Evolutionary conservation across 176 grass and related monocot genomes (phyloP).

Genomic region (Saccharum officinarum): DNA sequence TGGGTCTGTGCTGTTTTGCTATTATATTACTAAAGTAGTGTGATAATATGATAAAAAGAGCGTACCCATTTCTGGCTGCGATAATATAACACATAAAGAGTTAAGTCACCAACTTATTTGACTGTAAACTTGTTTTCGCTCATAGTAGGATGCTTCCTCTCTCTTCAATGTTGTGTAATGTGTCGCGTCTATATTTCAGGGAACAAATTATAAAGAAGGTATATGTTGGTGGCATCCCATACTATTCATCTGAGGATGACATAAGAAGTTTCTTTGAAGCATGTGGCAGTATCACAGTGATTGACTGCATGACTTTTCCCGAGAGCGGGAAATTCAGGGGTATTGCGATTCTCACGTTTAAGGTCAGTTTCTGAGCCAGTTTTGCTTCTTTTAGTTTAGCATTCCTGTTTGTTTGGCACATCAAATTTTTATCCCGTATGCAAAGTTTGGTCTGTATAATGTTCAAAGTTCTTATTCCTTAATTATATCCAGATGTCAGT

Average conservation of each 20-base stretch:
- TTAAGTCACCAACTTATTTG: background rate
- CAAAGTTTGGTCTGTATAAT: background rate
- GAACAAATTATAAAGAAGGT: constrained; percentile 74
- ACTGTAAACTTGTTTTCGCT: background rate
- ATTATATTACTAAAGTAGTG: background rate
- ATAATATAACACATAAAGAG: background rate
- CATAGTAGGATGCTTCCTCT: background rate
- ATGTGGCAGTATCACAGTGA: constrained; percentile 68
- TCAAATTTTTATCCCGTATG: background rate
- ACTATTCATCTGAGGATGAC: constrained; percentile 93
- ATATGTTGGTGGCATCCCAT: constrained; percentile 95
- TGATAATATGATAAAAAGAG: background rate
- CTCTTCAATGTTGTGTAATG: background rate
- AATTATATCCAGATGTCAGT: background rate
- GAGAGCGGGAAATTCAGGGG: constrained; percentile 92
- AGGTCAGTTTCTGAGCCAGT: constrained; percentile 49
- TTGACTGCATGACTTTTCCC: constrained; percentile 91
- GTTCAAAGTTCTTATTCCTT: background rate
- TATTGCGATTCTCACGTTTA: constrained; percentile 93
- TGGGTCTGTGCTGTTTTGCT: background rate
- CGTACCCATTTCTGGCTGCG: background rate
- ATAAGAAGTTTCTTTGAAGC: constrained; percentile 90
- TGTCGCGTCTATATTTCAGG: constrained; percentile 44
- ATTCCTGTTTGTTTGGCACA: background rate
- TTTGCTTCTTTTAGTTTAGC: constrained; percentile 7